phyloP scores from a whole-genome alignment of 176 grass and related monocot species.

The Musa itinerans region DNA sequence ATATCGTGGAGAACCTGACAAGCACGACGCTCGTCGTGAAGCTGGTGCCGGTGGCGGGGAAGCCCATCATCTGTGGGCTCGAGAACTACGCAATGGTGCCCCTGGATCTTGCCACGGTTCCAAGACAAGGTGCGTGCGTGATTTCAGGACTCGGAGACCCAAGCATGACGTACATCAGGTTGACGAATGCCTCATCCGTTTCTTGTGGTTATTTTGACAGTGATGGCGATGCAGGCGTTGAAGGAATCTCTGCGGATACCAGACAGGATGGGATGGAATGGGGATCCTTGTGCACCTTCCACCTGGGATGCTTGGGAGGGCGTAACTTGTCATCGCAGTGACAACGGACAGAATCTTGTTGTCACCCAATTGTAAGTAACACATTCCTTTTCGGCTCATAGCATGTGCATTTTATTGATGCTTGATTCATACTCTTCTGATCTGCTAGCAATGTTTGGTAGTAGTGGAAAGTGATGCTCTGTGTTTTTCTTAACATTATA shows the following conservation, averaged over 20 bases:
- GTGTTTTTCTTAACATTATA: too few relatives aligned
- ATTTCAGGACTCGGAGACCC: neutral
- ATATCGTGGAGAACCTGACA: constrained; percentile 65
- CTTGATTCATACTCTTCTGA: neutral
- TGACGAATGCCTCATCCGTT: neutral
- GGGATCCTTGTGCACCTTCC: constrained; percentile 75
- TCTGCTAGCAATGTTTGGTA: too few relatives aligned
- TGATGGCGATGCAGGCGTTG: constrained; percentile 65
- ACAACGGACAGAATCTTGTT: constrained; percentile 55
- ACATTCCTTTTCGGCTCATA: neutral
- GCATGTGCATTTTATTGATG: neutral
- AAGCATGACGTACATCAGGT: neutral
- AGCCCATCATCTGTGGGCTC: constrained; percentile 76
- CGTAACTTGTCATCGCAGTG: constrained; percentile 61
- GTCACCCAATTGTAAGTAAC: constrained; percentile 75
- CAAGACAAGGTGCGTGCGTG: constrained; percentile 48
- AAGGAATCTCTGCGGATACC: constrained; percentile 90
- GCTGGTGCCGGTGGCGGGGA: constrained; percentile 64
- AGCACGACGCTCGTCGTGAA: constrained; percentile 47
- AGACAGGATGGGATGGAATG: constrained; percentile 96
- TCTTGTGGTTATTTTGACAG: constrained; percentile 31
- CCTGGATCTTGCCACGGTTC: constrained; percentile 53
- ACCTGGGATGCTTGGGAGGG: constrained; percentile 98
- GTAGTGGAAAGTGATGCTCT: too few relatives aligned
- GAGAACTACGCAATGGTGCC: constrained; percentile 98